These are phyloP conservation scores for Gracilaria caudata DNA, from an alignment of 23 red algal species.

Conservation along the genomic window DNA sequence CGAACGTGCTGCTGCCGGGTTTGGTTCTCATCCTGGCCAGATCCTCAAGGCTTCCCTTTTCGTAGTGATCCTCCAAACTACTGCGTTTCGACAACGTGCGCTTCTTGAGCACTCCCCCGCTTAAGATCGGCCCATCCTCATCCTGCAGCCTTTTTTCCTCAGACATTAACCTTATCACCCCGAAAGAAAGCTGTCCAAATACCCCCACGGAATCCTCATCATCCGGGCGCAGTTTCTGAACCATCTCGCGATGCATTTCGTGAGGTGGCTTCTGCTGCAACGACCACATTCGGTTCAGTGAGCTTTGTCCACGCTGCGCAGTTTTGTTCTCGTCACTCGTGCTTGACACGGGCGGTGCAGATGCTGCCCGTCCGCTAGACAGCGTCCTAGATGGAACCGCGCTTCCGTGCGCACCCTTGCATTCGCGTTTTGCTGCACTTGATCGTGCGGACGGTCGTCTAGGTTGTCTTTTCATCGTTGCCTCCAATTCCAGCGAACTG, in stretches of 20 bases:
- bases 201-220: neutral
- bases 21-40: slow-evolving; percentile 3
- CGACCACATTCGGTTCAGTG: neutral
- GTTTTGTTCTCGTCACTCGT: neutral
- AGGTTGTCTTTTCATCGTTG: neutral
- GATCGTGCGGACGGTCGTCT: neutral
- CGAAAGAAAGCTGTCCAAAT: slow-evolving; percentile 8
- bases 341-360: neutral
- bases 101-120: slow-evolving; percentile 1
- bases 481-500: neutral
- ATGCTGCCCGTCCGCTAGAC: neutral
- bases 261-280: neutral
- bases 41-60: slow-evolving; percentile 12
- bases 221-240: neutral
- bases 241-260: slow-evolving; percentile 19
- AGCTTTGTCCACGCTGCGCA: neutral
- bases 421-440: neutral
- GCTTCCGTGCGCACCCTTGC: neutral
- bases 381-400: neutral
- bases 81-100: neutral
- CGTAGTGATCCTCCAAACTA: slow-evolving; percentile 19
- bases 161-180: neutral
- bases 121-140: slow-evolving; percentile 19
- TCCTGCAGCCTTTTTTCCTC: slow-evolving; percentile 9
- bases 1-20: neutral